phyloP scores from a whole-genome alignment of 352 stramenopile genomes.

The Phytopythium vexans region DNA sequence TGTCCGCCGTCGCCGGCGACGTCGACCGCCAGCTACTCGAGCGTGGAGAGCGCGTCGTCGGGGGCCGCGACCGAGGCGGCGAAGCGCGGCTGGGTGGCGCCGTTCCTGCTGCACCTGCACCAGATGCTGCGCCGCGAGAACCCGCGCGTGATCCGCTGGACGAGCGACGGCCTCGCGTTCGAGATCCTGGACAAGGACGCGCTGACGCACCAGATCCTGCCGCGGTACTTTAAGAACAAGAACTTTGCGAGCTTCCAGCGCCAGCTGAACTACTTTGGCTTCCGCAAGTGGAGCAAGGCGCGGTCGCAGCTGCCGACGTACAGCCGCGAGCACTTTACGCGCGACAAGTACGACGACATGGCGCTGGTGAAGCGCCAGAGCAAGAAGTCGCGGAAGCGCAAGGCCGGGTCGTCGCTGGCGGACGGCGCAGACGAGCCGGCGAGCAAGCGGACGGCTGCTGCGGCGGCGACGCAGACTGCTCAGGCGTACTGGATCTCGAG shows the following conservation, averaged over 20 bases:
- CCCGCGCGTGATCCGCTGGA: constrained; percentile 79
- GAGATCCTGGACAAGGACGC: constrained; percentile 83
- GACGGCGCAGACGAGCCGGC: constrained; percentile 28
- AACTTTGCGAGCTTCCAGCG: constrained; percentile 95
- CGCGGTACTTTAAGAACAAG: constrained; percentile 95
- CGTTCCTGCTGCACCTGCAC: constrained; percentile 82
- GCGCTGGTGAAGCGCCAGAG: constrained; percentile 84
- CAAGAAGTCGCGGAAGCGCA: constrained; percentile 81
- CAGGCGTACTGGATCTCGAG: constrained; percentile 15
- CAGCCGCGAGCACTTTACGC: constrained; percentile 77
- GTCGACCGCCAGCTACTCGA: constrained; percentile 36
- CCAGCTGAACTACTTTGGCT: constrained; percentile 95
- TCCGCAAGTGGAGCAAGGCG: constrained; percentile 89
- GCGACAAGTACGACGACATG: constrained; percentile 84
- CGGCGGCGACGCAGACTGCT: constrained; percentile 3
- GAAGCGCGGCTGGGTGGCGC: constrained; percentile 77
- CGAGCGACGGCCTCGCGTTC: constrained; percentile 71
- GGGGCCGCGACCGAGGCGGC: constrained; percentile 13
- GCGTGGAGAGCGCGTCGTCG: constrained; percentile 12
- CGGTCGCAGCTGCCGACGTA: constrained; percentile 73
- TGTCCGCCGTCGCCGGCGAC: constrained; percentile 34
- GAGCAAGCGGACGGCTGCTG: constrained; percentile 26
- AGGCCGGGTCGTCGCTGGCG: constrained; percentile 8
- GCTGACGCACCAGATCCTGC: constrained; percentile 88
- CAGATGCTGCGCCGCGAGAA: constrained; percentile 83